Evolutionary conservation across 768 basidiomycete species (phyloP), one percentile per base, ranked within the genome.

Genomic region (Mrakia gelida): DNA sequence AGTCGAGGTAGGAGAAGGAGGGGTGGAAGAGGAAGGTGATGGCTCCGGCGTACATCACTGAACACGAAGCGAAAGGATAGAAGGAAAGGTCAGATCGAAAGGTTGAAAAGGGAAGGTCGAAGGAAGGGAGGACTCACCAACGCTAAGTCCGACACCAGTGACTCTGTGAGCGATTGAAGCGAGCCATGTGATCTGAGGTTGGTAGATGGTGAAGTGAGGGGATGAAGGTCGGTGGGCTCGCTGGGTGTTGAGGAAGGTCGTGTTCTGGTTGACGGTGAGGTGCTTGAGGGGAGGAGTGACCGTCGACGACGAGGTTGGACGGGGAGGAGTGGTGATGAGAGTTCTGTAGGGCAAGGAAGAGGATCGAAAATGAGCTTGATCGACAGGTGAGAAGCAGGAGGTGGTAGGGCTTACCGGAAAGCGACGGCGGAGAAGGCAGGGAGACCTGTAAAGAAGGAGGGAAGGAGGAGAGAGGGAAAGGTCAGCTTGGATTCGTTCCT

Each of bases 191-290:
- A 98, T 85, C 85, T 98, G 93, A 2, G 92, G 92, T 83, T 95
- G 91, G 86, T 99, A 99, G 85, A 99, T 98, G 76, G 94, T 94
- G 83, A 94, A 92, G 85, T 98, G 95, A 13, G 97, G 97, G 82
- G 92, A 92, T 80, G 88, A 92, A 26, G 97, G 96, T n/a, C 97
- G 91, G 71, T 87, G 87, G 71, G 93, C 86, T 80, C 97, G 92
- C 84, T 98, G 95, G 81, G 88, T 85, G 88, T 98, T 96, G 81
- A 98, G 87, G 80, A 94, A 91, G 6, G 86, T 87, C 49, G 83
- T 77, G 76, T 82, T 82, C 77, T 86, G 83, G 41, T 78, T 67
- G 16, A 80, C 43, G 11, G 82, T 80, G 62, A 85, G 72, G 23
- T 80, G n/a, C 74, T 84, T 76, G 13, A 85, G 85, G 45, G 84